Base-by-base conservation (phyloP, 2,329 filamentous ascomycete genomes). In the Aspergillus sp. region DNA sequence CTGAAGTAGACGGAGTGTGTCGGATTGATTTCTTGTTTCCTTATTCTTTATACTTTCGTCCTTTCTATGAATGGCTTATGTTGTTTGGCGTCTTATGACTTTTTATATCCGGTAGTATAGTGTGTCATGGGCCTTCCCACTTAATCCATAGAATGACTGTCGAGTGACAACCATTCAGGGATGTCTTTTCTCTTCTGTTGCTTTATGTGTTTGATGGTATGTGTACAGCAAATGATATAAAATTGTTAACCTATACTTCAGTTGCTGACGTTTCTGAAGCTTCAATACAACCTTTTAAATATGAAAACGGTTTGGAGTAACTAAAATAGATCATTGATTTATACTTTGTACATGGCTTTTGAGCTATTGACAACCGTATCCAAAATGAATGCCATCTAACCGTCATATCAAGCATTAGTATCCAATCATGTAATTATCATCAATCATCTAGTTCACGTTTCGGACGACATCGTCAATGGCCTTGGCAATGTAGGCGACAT, bases 401-500 rank as follows among this genome's bases (percentile, higher is more conserved):
- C 20, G 25, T 12, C 25, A 30, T 30, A 12, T 12, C 25, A 30
- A 12, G 25, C 25, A 30, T 30, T 4, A 30, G 10, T 30, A 30
- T 30, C 25, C 25, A 30, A 30, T 30, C 25, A 30, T 30, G 25
- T 30, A 22, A 22, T 22, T 22, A 30, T 12, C 10, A 5, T 30
- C 25, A 27, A 13, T 13, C 15, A 5, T 42, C 51, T 49, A 62
- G 47, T 56, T 59, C 43, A 64, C 59, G 48, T 64, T 68, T 22
- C 67, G 64, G 41, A 70, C 62, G 13, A 68, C 61, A 42, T 66
- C 60, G 50, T 69, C 60, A 32, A 69, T 66, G 37, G 66, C 65
- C 42, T 62, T 58, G 4, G 68, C 68, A 13, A 71, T 65, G 53
- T 70, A 70, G 25, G 51, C 53, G 44, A 70, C 67, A 43, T 71